A percentile compares a stretch with the other conserved stretches of the same genome.
Conservation (phyloP, 1,284 basidiomycete species). For the Cutaneotrichosporon curvatum region DNA sequence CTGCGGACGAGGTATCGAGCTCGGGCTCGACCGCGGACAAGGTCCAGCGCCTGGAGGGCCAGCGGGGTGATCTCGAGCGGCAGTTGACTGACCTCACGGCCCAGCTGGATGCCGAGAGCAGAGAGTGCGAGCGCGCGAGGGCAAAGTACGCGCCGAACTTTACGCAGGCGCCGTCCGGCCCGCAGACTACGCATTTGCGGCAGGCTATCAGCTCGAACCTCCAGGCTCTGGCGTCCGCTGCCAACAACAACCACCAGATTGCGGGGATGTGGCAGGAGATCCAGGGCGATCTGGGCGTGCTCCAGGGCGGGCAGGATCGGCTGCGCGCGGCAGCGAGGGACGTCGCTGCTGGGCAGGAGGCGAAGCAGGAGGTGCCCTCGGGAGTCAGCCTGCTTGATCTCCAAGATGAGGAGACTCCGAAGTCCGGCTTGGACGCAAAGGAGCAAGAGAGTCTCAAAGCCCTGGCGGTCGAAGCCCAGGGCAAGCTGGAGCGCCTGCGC, state of each 20-base stretch:
- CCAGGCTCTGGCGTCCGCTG: constrained; percentile 68
- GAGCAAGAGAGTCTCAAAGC: constrained; percentile 61
- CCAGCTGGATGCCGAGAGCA: constrained; percentile 67
- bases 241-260: constrained; percentile 71
- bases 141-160: constrained; percentile 80
- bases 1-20: constrained; percentile 66
- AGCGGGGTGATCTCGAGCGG: constrained; percentile 57
- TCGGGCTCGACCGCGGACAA: constrained; percentile 52
- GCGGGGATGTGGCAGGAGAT: constrained; percentile 66
- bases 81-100: constrained; percentile 58
- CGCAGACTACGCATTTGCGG: constrained; percentile 63
- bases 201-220: constrained; percentile 74
- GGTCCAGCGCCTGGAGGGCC: constrained; percentile 57
- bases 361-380: constrained; percentile 40
- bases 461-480: constrained; percentile 69
- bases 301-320: constrained; percentile 47
- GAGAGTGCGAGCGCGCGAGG: constrained; percentile 74
- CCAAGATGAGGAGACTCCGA: constrained; percentile 48
- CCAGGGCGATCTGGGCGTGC: constrained; percentile 58
- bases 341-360: constrained; percentile 50
- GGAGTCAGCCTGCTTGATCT: constrained; percentile 49
- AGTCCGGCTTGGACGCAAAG: constrained; percentile 47
- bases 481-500: constrained; percentile 64
- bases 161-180: constrained; percentile 79
- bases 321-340: constrained; percentile 64